These are phyloP conservation scores for Kalmusia sp. DNA, from an alignment of 2,329 filamentous ascomycete species.

Conservation along the genomic window DNA sequence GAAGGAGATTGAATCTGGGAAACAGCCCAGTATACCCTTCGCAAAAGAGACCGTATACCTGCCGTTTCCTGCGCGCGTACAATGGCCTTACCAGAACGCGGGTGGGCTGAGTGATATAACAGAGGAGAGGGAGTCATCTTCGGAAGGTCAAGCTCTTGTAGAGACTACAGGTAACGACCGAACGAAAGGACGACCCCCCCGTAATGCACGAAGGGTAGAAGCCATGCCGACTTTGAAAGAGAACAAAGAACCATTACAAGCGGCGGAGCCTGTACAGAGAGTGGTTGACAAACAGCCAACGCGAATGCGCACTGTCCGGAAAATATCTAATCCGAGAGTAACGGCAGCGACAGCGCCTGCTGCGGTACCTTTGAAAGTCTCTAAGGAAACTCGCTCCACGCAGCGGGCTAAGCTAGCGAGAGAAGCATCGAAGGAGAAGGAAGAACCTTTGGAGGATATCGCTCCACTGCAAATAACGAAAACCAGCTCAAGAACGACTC, in stretches of 20 bases:
- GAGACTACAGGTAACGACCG: constrained; percentile 57
- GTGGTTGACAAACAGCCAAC: constrained; percentile 45
- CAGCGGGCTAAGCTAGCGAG: constrained; percentile 34
- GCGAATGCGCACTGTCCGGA: constrained; percentile 42
- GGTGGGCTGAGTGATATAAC: constrained; percentile 48
- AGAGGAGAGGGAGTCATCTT: constrained; percentile 49
- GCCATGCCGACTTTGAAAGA: constrained; percentile 43
- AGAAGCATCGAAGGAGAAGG: constrained; percentile 30
- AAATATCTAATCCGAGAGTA: constrained; percentile 43
- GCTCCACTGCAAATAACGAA: constrained; percentile 32
- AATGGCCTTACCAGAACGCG: constrained; percentile 43
- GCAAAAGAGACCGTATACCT: constrained; percentile 57
- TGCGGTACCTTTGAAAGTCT: constrained; percentile 36
- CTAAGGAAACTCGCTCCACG: constrained; percentile 34
- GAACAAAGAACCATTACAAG: constrained; percentile 41
- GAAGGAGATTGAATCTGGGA: constrained; percentile 55
- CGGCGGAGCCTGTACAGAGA: constrained; percentile 34
- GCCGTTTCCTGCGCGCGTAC: constrained; percentile 50
- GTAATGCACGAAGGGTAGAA: constrained; percentile 30
- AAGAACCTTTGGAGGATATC: constrained; percentile 31
- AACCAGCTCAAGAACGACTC: constrained; percentile 23
- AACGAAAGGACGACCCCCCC: constrained; percentile 32
- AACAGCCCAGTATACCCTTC: constrained; percentile 58
- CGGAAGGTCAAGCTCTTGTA: constrained; percentile 48
- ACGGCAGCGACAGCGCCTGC: constrained; percentile 39